Evolutionary conservation across 2,329 filamentous ascomycete genomes (phyloP).

Genomic region (Neopestalotiopsis sp.): DNA sequence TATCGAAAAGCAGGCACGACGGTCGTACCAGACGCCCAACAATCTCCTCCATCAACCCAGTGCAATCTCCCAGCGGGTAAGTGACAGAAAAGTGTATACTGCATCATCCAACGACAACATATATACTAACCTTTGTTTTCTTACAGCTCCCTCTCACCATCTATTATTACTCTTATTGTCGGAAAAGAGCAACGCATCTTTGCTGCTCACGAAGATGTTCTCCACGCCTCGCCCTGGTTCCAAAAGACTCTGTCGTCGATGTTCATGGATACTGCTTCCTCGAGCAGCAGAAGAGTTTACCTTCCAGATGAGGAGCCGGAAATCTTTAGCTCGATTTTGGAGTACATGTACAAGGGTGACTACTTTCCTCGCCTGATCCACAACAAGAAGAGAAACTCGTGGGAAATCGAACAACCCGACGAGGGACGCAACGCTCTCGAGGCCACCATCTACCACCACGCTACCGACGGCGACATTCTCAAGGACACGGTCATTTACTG

Average conservation of each 20-base stretch:
- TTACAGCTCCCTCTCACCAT: conserved; percentile 61
- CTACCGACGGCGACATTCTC: conserved; percentile 70
- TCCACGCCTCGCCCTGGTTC: conserved; percentile 82
- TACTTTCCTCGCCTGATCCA: conserved; percentile 85
- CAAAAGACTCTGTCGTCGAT: conserved; percentile 66
- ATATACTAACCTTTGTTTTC: conserved; percentile 22
- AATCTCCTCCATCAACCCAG: conserved; percentile 47
- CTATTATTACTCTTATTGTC: conserved; percentile 81
- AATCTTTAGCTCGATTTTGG: conserved; percentile 87
- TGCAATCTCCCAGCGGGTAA: conserved; percentile 50
- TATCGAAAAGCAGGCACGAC: conserved; percentile 62
- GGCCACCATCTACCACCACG: conserved; percentile 72
- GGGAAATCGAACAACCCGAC: conserved; percentile 74
- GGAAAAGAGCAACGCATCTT: conserved; percentile 87
- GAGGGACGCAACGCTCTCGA: conserved; percentile 56
- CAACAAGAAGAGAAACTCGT: conserved; percentile 80
- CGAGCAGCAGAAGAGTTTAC: conserved; percentile 71
- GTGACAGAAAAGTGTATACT: conserved; percentile 23
- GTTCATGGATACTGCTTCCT: conserved; percentile 66
- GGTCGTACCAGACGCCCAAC: conserved; percentile 55
- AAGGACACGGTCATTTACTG: conserved; percentile 94
- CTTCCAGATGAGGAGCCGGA: conserved; percentile 88
- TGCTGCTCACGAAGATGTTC: conserved; percentile 87
- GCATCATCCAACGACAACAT: background rate
- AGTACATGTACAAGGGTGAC: conserved; percentile 93